These are phyloP conservation scores for Cercospora berteroae DNA, from an alignment of 2,329 filamentous ascomycete species.

Conservation along the genomic window DNA sequence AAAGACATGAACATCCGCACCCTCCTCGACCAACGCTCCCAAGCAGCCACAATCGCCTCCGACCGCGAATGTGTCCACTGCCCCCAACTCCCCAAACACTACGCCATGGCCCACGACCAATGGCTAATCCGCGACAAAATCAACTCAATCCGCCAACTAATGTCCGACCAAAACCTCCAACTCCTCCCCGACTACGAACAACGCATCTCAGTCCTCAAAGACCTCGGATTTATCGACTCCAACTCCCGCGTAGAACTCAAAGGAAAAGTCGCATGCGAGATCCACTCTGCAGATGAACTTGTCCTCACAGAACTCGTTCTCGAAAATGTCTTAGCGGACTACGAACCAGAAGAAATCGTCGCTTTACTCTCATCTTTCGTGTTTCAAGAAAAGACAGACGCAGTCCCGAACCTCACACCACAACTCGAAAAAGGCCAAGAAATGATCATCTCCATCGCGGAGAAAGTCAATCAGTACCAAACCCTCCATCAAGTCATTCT, in stretches of 20 bases:
- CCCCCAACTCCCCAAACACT: conserved; percentile 82
- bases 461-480: conserved; percentile 89
- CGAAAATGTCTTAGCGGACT: conserved; percentile 92
- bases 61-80: conserved; percentile 67
- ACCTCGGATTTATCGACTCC: conserved; percentile 87
- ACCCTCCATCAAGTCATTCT: conserved; percentile 89
- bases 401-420: conserved; percentile 74
- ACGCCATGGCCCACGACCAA: conserved; percentile 93
- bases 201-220: conserved; percentile 84
- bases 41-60: conserved; percentile 62
- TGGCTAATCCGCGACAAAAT: conserved; percentile 97
- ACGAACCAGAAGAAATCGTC: conserved; percentile 94
- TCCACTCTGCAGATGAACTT: conserved; percentile 93
- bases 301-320: conserved; percentile 94
- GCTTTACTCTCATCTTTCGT: conserved; percentile 91
- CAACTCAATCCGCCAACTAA: conserved; percentile 75
- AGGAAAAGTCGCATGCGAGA: conserved; percentile 97
- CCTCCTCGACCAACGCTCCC: conserved; percentile 67
- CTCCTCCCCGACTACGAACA: conserved; percentile 96
- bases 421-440: conserved; percentile 78
- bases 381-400: conserved; percentile 93
- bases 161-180: conserved; percentile 95
- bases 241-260: conserved; percentile 88
- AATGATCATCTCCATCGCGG: conserved; percentile 83
- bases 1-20: conserved; percentile 81